Evolutionary conservation across 352 stramenopile species (phyloP), one percentile per base, ranked within the genome.

Genomic region (Globisporangium alternatum): DNA sequence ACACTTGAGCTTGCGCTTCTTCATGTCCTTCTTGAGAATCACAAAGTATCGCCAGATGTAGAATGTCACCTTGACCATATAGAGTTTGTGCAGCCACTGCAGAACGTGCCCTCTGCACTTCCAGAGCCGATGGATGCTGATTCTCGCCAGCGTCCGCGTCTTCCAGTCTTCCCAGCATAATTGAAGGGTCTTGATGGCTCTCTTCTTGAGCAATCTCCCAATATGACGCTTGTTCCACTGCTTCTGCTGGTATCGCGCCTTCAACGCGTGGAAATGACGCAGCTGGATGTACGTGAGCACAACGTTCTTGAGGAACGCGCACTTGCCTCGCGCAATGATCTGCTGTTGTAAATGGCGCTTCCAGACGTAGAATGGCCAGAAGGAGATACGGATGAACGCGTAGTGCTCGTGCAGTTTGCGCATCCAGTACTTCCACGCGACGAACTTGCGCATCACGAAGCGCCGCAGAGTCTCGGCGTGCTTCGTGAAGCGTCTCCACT

Each of bases 341-440:
- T 81, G 75, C 65, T 87, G 76, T 45, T 88, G 78, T n/a, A 89
- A 64, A 58, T 85, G 72, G 15, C 85, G 79, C 64, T 90, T 91
- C 85, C 85, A 93, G 17, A 89, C 70, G 70, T 90, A 91, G 73
- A 90, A 88, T 51, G 85, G 81, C 83, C 85, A 93, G 61, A 93
- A 93, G 21, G 75, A 81, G 15, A 63, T 71, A 25, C 80, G 79
- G 54, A 88, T 84, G 55, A 92, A 85, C 3, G 67, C 69, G 47
- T 86, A 81, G 54, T 85, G 67, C 54, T 83, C 67, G 48, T 84
- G 71, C 9, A 74, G 53, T 28, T 81, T 83, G 19, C 64, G 69
- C 7, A 79, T 81, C 64, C 75, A 66, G 60, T 86, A 82, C 43
- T 82, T 76, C 81, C 83, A 92, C 5, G 74, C 78, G 19, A 86